phyloP scores from a whole-genome alignment of 73 alveolate species.

The Symbiodinium pilosum region DNA sequence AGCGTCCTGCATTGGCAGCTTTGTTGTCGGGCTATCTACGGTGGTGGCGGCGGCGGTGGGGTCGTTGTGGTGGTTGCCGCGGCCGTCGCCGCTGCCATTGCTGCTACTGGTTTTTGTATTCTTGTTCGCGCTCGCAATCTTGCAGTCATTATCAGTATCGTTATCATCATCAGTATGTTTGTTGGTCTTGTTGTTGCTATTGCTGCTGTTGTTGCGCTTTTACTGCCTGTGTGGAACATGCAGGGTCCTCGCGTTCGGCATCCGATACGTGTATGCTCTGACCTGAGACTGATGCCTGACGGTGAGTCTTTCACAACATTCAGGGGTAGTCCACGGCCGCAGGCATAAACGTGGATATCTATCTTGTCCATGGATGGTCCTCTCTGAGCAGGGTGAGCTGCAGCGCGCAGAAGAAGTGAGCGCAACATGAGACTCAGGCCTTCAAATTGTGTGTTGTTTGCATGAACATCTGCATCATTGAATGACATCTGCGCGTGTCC shows the following conservation, averaged over 20 bases:
- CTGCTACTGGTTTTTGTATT: no score
- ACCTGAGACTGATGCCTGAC: background rate
- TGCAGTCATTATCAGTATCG: background rate
- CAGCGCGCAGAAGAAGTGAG: background rate
- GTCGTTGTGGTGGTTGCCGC: no score
- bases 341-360: no score
- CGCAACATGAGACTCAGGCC: background rate
- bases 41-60: no score
- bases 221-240: background rate
- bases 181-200: no score
- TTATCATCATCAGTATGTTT: background rate
- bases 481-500: background rate
- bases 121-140: no score
- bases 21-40: no score
- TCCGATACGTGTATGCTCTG: constrained; percentile 30
- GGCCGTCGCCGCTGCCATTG: no score
- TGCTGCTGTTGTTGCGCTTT: background rate
- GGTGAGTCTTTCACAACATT: background rate
- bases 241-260: constrained; percentile 67
- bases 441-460: background rate
- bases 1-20: no score
- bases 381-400: background rate
- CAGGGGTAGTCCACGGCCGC: no score
- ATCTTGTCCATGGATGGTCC: no score
- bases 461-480: background rate